Percentiles rank a stretch among this genome's conserved stretches.
phyloP scores from a whole-genome alignment of 768 basidiomycete genomes.

The Auriculariales sp. region DNA sequence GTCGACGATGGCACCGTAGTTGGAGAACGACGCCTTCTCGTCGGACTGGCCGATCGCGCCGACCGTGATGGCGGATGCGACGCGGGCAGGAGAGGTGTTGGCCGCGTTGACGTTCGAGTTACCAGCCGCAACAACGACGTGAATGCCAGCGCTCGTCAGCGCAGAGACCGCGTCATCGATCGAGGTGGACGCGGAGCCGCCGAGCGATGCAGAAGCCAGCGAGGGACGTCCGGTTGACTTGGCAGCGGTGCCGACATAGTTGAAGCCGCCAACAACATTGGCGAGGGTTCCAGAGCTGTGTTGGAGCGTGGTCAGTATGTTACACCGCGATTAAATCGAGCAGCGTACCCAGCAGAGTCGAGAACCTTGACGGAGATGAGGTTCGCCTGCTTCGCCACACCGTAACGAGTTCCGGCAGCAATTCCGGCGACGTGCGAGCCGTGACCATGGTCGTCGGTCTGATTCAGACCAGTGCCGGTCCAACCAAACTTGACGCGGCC shows the following conservation, averaged over 20 bases:
- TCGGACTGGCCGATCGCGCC: slow-evolving; percentile 10
- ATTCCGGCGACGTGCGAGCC: slow-evolving; percentile 22
- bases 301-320: background rate
- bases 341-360: slow-evolving; percentile 19
- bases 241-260: slow-evolving; percentile 16
- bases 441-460: slow-evolving; percentile 51
- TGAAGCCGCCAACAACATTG: slow-evolving; percentile 16
- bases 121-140: slow-evolving; percentile 23
- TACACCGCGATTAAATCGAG: background rate
- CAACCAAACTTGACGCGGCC: slow-evolving; percentile 28
- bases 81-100: slow-evolving; percentile 21
- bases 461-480: slow-evolving; percentile 18
- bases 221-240: slow-evolving; percentile 15
- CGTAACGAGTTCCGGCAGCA: slow-evolving; percentile 17
- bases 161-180: slow-evolving; percentile 20
- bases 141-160: slow-evolving; percentile 18
- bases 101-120: slow-evolving; percentile 20
- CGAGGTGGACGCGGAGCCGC: slow-evolving; percentile 14
- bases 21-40: slow-evolving; percentile 22
- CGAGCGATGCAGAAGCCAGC: slow-evolving; percentile 23
- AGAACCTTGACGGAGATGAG: slow-evolving; percentile 30
- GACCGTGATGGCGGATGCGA: slow-evolving; percentile 8
- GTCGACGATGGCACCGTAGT: slow-evolving; percentile 28
- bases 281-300: slow-evolving; percentile 2
- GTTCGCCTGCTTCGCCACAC: slow-evolving; percentile 21